phyloP scores from a whole-genome alignment of 257 asterid genomes.

The Ballota nigra region DNA sequence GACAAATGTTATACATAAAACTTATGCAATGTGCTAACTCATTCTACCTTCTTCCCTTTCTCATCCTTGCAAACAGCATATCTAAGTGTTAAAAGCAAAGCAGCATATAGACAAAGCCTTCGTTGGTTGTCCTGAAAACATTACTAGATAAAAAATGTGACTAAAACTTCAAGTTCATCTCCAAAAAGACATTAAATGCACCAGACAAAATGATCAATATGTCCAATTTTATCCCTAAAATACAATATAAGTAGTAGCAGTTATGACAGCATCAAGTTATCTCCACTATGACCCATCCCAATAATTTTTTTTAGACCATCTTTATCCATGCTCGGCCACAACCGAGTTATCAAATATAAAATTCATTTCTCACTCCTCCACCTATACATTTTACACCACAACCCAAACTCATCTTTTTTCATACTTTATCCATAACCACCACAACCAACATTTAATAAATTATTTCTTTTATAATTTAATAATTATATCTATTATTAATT shows the following conservation, averaged over 20 bases:
- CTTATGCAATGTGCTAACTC: background rate
- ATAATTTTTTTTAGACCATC: no score
- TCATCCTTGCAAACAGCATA: conserved; percentile 53
- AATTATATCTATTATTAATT: no score
- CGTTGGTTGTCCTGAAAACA: conserved; percentile 56
- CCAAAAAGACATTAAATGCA: conserved; percentile 4
- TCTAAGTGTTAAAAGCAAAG: conserved; percentile 71
- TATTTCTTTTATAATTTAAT: no score
- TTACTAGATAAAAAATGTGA: background rate
- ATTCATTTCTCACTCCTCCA: no score
- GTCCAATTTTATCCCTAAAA: background rate
- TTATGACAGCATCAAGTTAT: background rate
- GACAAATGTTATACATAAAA: background rate
- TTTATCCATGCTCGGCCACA: no score
- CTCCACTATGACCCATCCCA: no score
- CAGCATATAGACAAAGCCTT: conserved; percentile 77
- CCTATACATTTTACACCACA: no score
- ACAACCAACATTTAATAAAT: no score
- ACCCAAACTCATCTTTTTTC: no score
- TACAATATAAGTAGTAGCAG: background rate
- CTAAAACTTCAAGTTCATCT: background rate
- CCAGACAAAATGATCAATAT: background rate
- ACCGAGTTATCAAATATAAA: no score
- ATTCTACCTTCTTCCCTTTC: conserved; percentile 65
- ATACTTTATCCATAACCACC: no score